Evolutionary conservation across 1,139 yeast species (phyloP).

Genomic region (Yamadazyma aaseri): DNA sequence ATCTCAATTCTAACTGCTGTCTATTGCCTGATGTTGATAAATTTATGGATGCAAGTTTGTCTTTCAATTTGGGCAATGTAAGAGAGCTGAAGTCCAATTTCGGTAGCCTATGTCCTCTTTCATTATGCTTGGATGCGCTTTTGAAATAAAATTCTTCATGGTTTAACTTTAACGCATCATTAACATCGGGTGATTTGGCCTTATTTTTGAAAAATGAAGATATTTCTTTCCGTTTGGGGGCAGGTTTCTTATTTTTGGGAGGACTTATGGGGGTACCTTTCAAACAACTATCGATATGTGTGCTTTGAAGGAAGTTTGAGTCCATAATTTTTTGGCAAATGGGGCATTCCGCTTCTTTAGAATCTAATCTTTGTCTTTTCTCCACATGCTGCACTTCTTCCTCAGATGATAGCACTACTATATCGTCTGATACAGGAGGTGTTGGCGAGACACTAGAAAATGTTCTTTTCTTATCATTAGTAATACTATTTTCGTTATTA

Average conservation of each 20-base stretch:
- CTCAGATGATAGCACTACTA: conserved; percentile 6
- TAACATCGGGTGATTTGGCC: conserved; percentile 5
- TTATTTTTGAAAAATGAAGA: conserved; percentile 33
- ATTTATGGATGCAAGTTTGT: conserved; percentile 52
- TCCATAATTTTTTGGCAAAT: conserved; percentile 61
- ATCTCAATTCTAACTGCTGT: conserved; percentile 63
- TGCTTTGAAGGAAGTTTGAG: conserved; percentile 54
- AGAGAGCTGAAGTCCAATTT: conserved; percentile 63
- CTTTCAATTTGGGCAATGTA: conserved; percentile 60
- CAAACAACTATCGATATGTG: conserved; percentile 73
- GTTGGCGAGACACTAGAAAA: neutral
- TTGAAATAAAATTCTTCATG: conserved; percentile 34
- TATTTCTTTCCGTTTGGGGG: conserved; percentile 16
- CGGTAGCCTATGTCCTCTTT: conserved; percentile 39
- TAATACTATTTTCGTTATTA: neutral
- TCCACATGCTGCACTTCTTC: neutral
- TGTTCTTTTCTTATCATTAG: neutral
- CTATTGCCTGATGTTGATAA: conserved; percentile 65
- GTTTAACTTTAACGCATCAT: conserved; percentile 8
- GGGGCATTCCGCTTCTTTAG: conserved; percentile 59
- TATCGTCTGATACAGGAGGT: conserved; percentile 6
- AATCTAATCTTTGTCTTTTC: conserved; percentile 6
- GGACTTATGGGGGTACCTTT: conserved; percentile 21
- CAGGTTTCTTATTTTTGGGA: conserved; percentile 8
- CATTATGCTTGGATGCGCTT: conserved; percentile 26